Evolutionary conservation across 208 protist genomes (phyloP).

Genomic region (Leishmania guyanensis): DNA sequence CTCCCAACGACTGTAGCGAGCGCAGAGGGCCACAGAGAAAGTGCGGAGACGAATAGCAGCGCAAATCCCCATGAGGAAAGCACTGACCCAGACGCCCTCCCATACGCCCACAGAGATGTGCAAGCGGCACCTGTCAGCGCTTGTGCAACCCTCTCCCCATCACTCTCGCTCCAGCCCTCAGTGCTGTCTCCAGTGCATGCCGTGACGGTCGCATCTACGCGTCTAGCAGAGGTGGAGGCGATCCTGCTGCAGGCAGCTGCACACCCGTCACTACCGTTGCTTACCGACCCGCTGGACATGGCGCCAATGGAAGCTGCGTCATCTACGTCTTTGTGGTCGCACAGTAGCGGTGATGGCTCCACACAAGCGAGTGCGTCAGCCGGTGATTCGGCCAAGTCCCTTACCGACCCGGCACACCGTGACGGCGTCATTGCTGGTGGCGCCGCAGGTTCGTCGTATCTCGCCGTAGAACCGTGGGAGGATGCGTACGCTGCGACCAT

Average conservation of each 20-base stretch:
- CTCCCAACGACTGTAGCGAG: background rate
- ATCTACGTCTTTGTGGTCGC: background rate
- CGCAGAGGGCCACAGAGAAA: background rate
- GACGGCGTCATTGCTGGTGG: background rate
- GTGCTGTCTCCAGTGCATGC: background rate
- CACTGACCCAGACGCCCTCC: no score
- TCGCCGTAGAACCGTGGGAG: conserved; percentile 25
- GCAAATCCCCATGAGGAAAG: background rate
- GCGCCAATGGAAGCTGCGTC: background rate
- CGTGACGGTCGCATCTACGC: background rate
- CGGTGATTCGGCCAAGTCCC: background rate
- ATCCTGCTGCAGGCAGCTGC: conserved; percentile 20
- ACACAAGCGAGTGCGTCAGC: background rate
- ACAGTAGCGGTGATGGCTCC: background rate
- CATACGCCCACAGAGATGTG: background rate
- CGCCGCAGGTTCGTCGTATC: background rate
- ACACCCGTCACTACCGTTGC: background rate
- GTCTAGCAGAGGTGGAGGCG: conserved; percentile 22
- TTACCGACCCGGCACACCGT: background rate
- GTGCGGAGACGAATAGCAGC: background rate
- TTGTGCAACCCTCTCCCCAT: background rate
- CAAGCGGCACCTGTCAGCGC: background rate
- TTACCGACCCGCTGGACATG: background rate
- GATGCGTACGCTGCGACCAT: conserved; percentile 22
- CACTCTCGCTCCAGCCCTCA: background rate